Evolutionary conservation across 768 basidiomycete species (phyloP), one percentile per base, ranked within the genome.

Genomic region (Phanerochaete carnosa): DNA sequence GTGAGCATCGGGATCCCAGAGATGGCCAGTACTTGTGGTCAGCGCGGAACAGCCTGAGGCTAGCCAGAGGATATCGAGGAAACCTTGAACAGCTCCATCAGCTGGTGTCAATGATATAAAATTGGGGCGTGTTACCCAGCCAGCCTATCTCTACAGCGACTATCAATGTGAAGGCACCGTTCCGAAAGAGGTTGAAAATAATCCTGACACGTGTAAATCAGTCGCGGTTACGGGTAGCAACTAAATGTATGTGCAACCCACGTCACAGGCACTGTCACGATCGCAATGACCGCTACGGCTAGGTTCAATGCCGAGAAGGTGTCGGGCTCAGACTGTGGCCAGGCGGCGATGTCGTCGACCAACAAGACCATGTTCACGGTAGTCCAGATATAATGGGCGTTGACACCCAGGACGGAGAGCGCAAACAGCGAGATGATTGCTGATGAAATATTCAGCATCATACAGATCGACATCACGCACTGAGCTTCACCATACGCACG

Each of bases 31-130:
- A 53, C 59, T 49, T 9, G 64, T 63, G 12, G 68, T 67, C 58
- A 58, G 53, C 15, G 64, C 69, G 3, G 46, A 68, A 15, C 65
- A 54, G n/a, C n/a, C n/a, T n/a, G n/a, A n/a, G n/a, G 69, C 69
- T 23, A 75, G 57, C 71, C 71, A 75, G 15, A 75, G 60, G 30
- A 74, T 57, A 58, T 67, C 68, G 22, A 75, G 70, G 45, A 73
- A 32, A 28, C 61, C 69, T 68, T 29, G 29, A 8, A 25, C 23
- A 46, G 1, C 8, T 35, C 29, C 45, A 55, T 4, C 13, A 32
- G 12, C 23, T 22, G 5, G 7, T 30, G 25, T 3, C 19, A 35
- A 11, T 28, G 37, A 54, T 13, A 37, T 43, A 29, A 23, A 55
- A 57, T 25, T 7, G 22, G 19, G n/a, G n/a, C n/a, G n/a, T 25